phyloP scores from a whole-genome alignment of 2,329 filamentous ascomycete genomes.

The Elsinoe necatrix region DNA sequence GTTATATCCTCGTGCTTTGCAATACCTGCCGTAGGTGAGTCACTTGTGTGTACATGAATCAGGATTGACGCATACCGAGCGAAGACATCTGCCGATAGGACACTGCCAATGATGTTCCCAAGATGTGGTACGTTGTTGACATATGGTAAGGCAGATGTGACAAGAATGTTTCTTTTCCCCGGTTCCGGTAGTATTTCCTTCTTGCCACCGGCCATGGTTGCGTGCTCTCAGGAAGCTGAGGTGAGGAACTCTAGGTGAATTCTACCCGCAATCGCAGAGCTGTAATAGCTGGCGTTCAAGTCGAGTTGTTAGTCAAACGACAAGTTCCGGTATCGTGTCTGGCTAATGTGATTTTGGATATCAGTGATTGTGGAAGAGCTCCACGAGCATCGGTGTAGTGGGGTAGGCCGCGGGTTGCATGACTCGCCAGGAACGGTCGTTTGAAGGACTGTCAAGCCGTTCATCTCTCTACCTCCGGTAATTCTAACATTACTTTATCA shows the following conservation, averaged over 20 bases:
- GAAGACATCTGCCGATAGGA: slow-evolving; percentile 81
- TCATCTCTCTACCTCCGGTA: background rate
- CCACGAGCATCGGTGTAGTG: slow-evolving; percentile 7
- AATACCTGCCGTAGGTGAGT: slow-evolving; percentile 48
- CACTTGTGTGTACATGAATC: slow-evolving; percentile 5
- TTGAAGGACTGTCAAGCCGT: background rate
- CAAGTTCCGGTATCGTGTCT: no score
- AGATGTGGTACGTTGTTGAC: slow-evolving; percentile 69
- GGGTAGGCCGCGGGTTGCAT: background rate
- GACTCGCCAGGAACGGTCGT: background rate
- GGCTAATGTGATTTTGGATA: background rate
- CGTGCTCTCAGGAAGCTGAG: background rate
- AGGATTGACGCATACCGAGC: slow-evolving; percentile 22
- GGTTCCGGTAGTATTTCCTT: slow-evolving; percentile 41
- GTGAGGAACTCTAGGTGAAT: background rate
- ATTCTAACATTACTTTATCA: no score
- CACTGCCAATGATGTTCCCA: slow-evolving; percentile 79
- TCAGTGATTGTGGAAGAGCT: slow-evolving; percentile 1
- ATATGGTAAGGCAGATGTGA: slow-evolving; percentile 87
- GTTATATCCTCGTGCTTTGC: slow-evolving; percentile 67
- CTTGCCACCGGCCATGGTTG: slow-evolving; percentile 19
- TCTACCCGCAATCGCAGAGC: background rate
- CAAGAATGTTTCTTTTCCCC: slow-evolving; percentile 72
- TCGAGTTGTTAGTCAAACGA: no score
- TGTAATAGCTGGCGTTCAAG: no score